Base-by-base conservation (phyloP, 352 stramenopile genomes). In the Phytophthora litchii region DNA sequence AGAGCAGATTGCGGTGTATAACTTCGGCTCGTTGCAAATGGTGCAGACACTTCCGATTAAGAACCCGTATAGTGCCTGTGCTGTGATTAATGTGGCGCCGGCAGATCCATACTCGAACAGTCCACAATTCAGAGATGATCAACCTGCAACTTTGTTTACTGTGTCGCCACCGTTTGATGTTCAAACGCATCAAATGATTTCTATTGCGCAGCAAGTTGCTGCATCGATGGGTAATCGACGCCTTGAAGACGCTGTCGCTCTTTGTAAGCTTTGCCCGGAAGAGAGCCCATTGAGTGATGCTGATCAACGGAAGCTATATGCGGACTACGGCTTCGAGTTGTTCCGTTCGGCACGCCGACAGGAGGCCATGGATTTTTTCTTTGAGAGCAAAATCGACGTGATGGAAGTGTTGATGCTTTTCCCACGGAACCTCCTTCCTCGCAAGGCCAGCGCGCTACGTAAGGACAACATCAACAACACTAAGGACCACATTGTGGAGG, bases 181-280 rank as follows among this genome's bases (percentile, higher is more conserved):
- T 14, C 79, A 88, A 19, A 25, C 80, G 35, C 59, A 85, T 34
- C 69, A 77, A 51, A 91, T 90, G 80, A 47, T 70, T 11, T 62
- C 81, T 1, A 58, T 94, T 35, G 48, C 60, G 23, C 58, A 81
- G n/a, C 70, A 86, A 48, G 56, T 94, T 4, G 65, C 85, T 37
- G 63, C 67, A 3, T 74, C 64, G 2, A 57, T 86, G 17, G 56
- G 51, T 5, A 64, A 67, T 13, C 40, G 61, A 1, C 71, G 66
- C 5, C 56, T 90, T 9, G 64, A 78, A 48, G 78, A 93, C 41
- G 83, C 86, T 0, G 74, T 92, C 9, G 66, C 70, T n/a, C 54
- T 95, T 14, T 86, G 70, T 20, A 74, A 85, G 45, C 46, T 91
- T 13, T 93, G 86, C 27, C 80, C 84, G 0, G 74, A 89, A n/a